These are phyloP conservation scores for Pseudogymnoascus sp. DNA, from an alignment of 2,329 filamentous ascomycete genomes.

Conservation along the genomic window DNA sequence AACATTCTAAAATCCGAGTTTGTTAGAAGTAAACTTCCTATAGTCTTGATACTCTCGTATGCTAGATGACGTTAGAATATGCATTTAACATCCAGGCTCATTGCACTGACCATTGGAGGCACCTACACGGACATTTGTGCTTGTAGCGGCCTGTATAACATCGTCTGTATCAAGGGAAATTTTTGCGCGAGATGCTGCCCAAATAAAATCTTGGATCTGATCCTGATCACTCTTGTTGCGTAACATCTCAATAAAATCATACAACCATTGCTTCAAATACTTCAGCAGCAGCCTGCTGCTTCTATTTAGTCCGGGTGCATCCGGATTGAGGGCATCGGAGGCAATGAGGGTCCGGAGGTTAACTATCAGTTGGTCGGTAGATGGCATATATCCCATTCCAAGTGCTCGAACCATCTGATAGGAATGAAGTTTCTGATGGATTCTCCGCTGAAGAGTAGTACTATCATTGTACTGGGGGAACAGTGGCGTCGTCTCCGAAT, in stretches of 20 bases:
- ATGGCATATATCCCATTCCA: conserved; percentile 81
- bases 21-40: conserved; percentile 75
- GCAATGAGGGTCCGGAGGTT: conserved; percentile 74
- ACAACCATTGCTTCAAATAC: conserved; percentile 64
- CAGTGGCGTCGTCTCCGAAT: conserved; percentile 50
- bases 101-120: conserved; percentile 53
- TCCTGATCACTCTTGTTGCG: conserved; percentile 75
- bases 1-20: conserved; percentile 89
- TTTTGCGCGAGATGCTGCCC: conserved; percentile 70
- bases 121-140: conserved; percentile 60
- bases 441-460: conserved; percentile 64
- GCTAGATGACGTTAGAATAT: conserved; percentile 37
- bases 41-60: conserved; percentile 73
- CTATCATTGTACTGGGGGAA: conserved; percentile 78
- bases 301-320: conserved; percentile 65
- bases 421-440: conserved; percentile 84
- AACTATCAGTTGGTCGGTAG: conserved; percentile 72
- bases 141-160: conserved; percentile 51
- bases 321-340: conserved; percentile 69
- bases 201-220: conserved; percentile 86
- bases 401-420: conserved; percentile 87
- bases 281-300: conserved; percentile 68
- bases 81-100: not conserved
- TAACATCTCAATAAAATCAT: conserved; percentile 73
- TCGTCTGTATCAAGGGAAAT: conserved; percentile 60